These are phyloP conservation scores for Thelonectria olida DNA, from an alignment of 2,329 filamentous ascomycete species.

Conservation along the genomic window DNA sequence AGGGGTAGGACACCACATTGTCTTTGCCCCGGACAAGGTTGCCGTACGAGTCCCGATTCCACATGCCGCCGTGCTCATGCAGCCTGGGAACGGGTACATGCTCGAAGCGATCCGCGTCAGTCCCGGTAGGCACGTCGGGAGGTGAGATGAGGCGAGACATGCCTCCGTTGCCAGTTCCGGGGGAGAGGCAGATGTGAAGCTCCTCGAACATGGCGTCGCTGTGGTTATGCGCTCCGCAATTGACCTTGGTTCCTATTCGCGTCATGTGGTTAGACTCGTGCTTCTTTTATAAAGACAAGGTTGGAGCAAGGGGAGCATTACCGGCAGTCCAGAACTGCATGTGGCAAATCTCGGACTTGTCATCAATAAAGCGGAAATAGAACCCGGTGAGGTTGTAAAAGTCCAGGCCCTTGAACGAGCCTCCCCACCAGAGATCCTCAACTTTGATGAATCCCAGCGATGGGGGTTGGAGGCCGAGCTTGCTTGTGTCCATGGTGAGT, in stretches of 20 bases:
- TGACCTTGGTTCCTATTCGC: neutral
- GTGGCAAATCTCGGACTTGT: too few species aligned
- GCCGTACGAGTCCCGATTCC: constrained; percentile 7
- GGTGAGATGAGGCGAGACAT: neutral
- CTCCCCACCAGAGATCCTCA: too few species aligned
- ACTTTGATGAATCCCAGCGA: too few species aligned
- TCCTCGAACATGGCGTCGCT: constrained; percentile 3
- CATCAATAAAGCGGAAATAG: too few species aligned
- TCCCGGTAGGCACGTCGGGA: neutral
- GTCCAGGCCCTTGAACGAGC: too few species aligned
- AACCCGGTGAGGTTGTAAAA: too few species aligned
- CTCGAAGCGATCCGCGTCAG: neutral
- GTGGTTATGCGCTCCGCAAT: constrained; percentile 1
- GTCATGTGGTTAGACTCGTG: neutral
- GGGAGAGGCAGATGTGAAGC: constrained; percentile 3
- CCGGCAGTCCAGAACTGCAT: too few species aligned
- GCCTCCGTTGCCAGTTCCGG: neutral
- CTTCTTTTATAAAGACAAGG: too few species aligned
- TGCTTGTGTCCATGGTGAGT: neutral
- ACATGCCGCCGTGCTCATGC: constrained; percentile 18
- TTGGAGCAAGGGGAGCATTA: too few species aligned
- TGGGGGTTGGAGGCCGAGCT: neutral
- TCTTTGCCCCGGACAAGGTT: constrained; percentile 7
- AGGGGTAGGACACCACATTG: constrained; percentile 9
- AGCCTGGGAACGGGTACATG: neutral